Evolutionary conservation across 371 early-diverging fungal genomes (phyloP).

Genomic region (Mucor plumbeus): DNA sequence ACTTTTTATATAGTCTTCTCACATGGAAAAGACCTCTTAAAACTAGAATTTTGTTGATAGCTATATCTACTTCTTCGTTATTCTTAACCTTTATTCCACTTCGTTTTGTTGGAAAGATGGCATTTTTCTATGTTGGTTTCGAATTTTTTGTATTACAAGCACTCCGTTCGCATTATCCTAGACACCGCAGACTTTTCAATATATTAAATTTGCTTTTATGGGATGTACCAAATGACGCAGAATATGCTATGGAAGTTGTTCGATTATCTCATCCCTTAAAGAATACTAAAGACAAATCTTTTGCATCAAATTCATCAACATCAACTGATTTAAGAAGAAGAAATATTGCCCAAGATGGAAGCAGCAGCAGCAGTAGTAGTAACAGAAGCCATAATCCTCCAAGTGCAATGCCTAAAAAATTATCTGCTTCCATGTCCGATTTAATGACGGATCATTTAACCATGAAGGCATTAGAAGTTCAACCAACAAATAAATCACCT

Average conservation of each 20-base stretch:
- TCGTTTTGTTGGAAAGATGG: slow-evolving; percentile 29
- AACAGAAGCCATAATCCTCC: background rate
- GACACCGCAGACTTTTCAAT: slow-evolving; percentile 50
- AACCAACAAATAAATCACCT: slow-evolving; percentile 3
- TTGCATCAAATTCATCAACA: background rate
- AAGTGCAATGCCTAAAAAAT: slow-evolving; percentile 1
- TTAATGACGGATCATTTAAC: background rate
- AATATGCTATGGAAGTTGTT: slow-evolving; percentile 52
- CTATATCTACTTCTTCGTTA: slow-evolving; percentile 9
- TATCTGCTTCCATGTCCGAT: slow-evolving; percentile 20
- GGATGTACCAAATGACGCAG: slow-evolving; percentile 54
- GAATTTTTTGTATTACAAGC: slow-evolving; percentile 51
- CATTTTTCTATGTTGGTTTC: slow-evolving; percentile 40
- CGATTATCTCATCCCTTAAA: slow-evolving; percentile 13
- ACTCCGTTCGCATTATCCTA: slow-evolving; percentile 50
- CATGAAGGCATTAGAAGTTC: background rate
- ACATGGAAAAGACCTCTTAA: slow-evolving; percentile 51
- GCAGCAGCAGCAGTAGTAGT: background rate
- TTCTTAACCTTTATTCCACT: slow-evolving; percentile 28
- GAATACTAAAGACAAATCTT: background rate
- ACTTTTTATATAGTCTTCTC: slow-evolving; percentile 28
- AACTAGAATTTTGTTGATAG: slow-evolving; percentile 30
- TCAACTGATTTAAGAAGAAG: background rate
- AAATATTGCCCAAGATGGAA: background rate
- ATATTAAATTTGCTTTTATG: slow-evolving; percentile 48